Percentiles rank a stretch among this genome's conserved stretches.
Evolutionary conservation across 768 basidiomycete species (phyloP).

Genomic region (Amanita subjunquillea): DNA sequence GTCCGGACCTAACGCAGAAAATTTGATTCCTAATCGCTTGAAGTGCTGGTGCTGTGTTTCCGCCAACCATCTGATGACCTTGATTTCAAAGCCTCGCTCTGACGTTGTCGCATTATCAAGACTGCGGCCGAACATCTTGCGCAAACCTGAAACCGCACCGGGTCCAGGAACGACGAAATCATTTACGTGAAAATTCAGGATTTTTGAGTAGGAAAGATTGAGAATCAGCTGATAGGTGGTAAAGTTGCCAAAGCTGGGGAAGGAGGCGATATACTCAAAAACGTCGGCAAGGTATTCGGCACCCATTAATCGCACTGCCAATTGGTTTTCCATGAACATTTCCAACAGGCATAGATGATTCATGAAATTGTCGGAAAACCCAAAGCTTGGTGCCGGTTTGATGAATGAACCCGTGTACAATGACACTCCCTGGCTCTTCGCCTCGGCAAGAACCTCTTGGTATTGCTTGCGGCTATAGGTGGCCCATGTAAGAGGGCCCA

Average conservation of each 20-base stretch:
- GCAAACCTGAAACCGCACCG: constrained; percentile 57
- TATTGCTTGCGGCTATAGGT: constrained; percentile 45
- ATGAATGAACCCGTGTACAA: constrained; percentile 68
- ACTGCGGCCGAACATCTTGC: constrained; percentile 49
- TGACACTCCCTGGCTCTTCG: constrained; percentile 24
- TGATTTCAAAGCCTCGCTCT: constrained; percentile 34
- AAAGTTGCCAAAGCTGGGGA: constrained; percentile 69
- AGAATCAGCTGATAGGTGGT: constrained; percentile 59
- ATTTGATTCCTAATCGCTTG: constrained; percentile 41
- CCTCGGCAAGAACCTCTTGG: constrained; percentile 34
- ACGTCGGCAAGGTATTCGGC: constrained; percentile 55
- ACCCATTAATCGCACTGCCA: constrained; percentile 36
- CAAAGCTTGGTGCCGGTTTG: constrained; percentile 56
- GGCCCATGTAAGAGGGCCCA: constrained; percentile 55
- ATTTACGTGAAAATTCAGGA: constrained; percentile 51
- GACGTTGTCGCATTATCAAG: constrained; percentile 19
- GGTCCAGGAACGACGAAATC: constrained; percentile 66
- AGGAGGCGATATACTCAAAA: constrained; percentile 46
- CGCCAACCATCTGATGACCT: constrained; percentile 56
- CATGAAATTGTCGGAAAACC: constrained; percentile 31
- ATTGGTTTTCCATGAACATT: constrained; percentile 43
- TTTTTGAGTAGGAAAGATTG: constrained; percentile 44
- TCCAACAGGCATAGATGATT: constrained; percentile 60
- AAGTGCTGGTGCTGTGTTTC: constrained; percentile 53
- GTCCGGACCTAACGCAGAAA: constrained; percentile 39